Percentiles rank a stretch among this genome's conserved stretches.
Evolutionary conservation across 1,139 yeast genomes (phyloP).

Genomic region (Hyphopichia wangnamkhiaoensis): DNA sequence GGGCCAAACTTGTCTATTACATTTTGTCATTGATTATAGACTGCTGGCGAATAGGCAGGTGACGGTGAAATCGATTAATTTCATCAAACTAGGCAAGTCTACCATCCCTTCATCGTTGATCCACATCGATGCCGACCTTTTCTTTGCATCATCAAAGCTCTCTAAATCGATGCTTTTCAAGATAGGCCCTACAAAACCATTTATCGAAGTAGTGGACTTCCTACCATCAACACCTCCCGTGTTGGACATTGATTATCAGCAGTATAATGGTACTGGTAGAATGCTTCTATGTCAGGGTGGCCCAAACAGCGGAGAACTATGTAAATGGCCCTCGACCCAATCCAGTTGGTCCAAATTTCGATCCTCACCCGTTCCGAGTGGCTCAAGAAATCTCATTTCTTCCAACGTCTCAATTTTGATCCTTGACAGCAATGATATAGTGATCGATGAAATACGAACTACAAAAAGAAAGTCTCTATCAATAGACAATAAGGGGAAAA

Average conservation of each 20-base stretch:
- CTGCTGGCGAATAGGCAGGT: not conserved
- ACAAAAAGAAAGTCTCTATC: too few relatives aligned
- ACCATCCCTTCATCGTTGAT: constrained; percentile 29
- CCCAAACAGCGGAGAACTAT: not conserved
- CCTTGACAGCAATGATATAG: too few relatives aligned
- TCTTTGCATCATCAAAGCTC: constrained; percentile 33
- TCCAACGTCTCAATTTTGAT: too few relatives aligned
- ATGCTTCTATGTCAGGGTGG: constrained; percentile 2
- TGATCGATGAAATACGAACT: too few relatives aligned
- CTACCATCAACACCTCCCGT: constrained; percentile 39
- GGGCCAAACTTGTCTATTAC: constrained; percentile 2
- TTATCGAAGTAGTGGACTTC: constrained; percentile 22
- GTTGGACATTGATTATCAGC: constrained; percentile 22
- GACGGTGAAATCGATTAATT: constrained; percentile 21
- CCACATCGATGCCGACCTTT: constrained; percentile 29
- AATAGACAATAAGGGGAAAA: too few relatives aligned
- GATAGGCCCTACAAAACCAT: constrained; percentile 28
- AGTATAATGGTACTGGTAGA: not conserved
- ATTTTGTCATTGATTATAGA: constrained; percentile 2
- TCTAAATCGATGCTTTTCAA: constrained; percentile 38
- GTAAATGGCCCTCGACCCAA: not conserved
- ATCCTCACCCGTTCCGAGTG: not conserved
- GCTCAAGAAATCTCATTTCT: too few relatives aligned
- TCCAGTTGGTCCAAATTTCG: not conserved
- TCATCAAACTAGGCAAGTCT: constrained; percentile 32